phyloP scores from a whole-genome alignment of 1,284 basidiomycete genomes.

The Cutaneotrichosporon dermatis region DNA sequence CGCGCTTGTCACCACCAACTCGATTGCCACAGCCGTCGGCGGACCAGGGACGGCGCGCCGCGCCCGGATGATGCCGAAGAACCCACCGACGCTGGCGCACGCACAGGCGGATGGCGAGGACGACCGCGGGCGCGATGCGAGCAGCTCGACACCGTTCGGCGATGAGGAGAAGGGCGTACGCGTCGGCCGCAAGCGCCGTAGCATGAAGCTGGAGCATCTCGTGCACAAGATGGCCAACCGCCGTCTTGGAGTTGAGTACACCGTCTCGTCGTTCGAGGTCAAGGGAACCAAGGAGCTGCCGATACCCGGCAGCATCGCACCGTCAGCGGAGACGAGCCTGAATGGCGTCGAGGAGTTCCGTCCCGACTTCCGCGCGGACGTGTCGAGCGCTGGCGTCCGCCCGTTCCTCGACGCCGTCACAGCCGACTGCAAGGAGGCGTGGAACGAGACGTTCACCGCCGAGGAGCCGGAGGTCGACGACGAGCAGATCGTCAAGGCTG shows the following conservation, averaged over 20 bases:
- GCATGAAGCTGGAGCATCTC: constrained; percentile 46
- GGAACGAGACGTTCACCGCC: constrained; percentile 20
- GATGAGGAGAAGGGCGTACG: constrained; percentile 15
- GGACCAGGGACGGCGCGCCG: constrained; percentile 4
- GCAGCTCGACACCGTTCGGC: constrained; percentile 10
- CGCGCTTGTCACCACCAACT: constrained; percentile 20
- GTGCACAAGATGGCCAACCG: constrained; percentile 46
- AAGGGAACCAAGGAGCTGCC: constrained; percentile 37
- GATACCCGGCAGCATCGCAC: constrained; percentile 26
- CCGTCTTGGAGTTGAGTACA: constrained; percentile 44
- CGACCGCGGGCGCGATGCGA: constrained; percentile 11
- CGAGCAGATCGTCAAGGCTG: constrained; percentile 32
- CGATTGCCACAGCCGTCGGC: not conserved
- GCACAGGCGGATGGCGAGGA: constrained; percentile 1
- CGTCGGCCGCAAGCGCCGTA: constrained; percentile 32
- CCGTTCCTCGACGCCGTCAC: constrained; percentile 38
- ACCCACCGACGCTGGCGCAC: constrained; percentile 4
- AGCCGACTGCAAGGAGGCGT: constrained; percentile 30
- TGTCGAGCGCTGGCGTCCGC: constrained; percentile 21
- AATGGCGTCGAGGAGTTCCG: constrained; percentile 40
- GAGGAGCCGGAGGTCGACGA: constrained; percentile 33
- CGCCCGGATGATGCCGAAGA: constrained; percentile 7
- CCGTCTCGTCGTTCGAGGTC: constrained; percentile 31
- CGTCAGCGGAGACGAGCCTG: constrained; percentile 25
- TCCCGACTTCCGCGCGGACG: constrained; percentile 37